Evolutionary conservation across 2,329 filamentous ascomycete genomes (phyloP), one percentile per base, ranked within the genome.

Genomic region (Ambrosiella cleistominuta): DNA sequence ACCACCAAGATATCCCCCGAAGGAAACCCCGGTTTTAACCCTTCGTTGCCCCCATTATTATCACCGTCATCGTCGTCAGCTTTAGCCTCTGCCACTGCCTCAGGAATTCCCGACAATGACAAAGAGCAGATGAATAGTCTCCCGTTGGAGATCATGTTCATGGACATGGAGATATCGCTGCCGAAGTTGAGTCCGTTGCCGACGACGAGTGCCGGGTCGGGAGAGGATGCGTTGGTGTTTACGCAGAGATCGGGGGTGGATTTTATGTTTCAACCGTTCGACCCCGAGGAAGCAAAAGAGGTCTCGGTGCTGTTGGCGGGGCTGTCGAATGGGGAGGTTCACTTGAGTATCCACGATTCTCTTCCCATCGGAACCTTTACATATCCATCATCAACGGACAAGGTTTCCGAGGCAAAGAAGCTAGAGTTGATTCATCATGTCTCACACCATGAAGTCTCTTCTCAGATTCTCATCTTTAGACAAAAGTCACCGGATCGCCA

Each of bases 311-410:
- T 94, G 71, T 72, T 91, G 4, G 78, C 86, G 1, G 86, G 86
- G 3, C 86, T 83, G 3, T 77, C 79, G 58, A 78, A 87, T 62
- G 86, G 86, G 7, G 76, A 74, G 15, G 74, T 94, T 11, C 84
- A 91, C 66, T 73, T 94, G 15, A 87, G 82, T 63, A 88, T 95
- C 53, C 91, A 91, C 67, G 86, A 95, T 67, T 90, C 86, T 5
- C 88, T 95, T 64, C 77, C 86, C 61, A 83, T 94, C 60, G 87
- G 88, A 2, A 76, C 70, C 11, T 82, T 89, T 61, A 68, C 71
- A 60, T 75, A 76, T 59, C 76, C 68, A 1, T n/a, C 15, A 19
- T 27, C 47, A 11, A 35, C 2, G 2, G 11, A 13, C 15, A 71
- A 70, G 3, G 65, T 62, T 17, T 59, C 57, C 13, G 19, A 64